Evolutionary conservation across 2,329 filamentous ascomycete species (phyloP), one percentile per base, ranked within the genome.

Genomic region (Helotiales sp.): DNA sequence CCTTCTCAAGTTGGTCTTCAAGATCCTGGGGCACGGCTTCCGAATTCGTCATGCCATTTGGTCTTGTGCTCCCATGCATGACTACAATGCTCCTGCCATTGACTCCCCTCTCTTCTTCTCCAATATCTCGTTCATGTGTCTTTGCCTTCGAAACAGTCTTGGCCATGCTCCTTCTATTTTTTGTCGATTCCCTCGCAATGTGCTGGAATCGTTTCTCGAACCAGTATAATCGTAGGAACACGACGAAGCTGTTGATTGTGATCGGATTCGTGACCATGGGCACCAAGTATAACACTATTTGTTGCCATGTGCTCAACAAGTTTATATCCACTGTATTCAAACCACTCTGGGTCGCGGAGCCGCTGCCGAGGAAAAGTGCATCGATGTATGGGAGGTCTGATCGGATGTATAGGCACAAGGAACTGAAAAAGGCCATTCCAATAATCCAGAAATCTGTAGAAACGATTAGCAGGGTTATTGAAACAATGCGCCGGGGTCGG

Each of bases 141-240:
- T 80, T 57, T 81, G 85, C 63, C 81, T 81, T 80, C 77, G 90
- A 80, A 80, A 87, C 80, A 76, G 91, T 81, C 82, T 89, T 82
- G 79, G 84, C 82, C n/a, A 90, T 79, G 40, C 86, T 91, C 63
- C 85, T 84, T 63, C 94, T 87, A 62, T 89, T 82, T 50, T 81
- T 83, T 63, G 88, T 87, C 1, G 92, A 89, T 73, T 97, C 92
- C 37, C 85, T 85, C 15, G 91, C 93, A 71, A 97, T 87, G 74
- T 92, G 86, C 77, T 97, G 91, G 77, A 99, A 98, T 7, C 94
- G 88, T 79, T 96, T 97, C 80, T 99, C 94, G 77, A 99, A 99
- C 95, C 95, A 99, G 80, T 97, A 97, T 1, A 99, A 83, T 28
- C 96, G 91, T 15, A 98, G 85, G 73, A 97, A 95, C 7, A 99